Base-by-base conservation (phyloP, 331 rosid genomes). In the Saraca asoca region DNA sequence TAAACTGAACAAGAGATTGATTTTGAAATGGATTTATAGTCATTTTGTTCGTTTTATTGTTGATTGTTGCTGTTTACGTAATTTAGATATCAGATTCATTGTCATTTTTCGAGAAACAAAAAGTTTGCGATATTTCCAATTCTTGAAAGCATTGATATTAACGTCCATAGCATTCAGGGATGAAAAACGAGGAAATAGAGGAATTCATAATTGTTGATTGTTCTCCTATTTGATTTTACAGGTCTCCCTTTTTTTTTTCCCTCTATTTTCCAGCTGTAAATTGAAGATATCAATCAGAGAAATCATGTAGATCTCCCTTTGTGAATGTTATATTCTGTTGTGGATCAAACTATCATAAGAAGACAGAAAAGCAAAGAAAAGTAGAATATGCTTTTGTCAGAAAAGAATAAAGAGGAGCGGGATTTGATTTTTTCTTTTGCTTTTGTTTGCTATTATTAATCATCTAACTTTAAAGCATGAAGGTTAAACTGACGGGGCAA, bases 231-330 rank as follows among this genome's bases (percentile, higher is more conserved):
- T 44, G n/a, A 44, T 44, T 2, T 44, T 44, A 44, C 11, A 13
- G 12, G 5, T 12, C 1, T 44, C 5, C 11, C n/a, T n/a, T n/a
- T 2, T 44, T 9, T 44, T 5, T 44, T 44, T 44, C 11, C 2
- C 6, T 44, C 10, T 12, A 2, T 7, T 39, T 39, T 4, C 11
- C 8, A 39, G 11, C 43, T 39, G 8, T 39, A 39, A 2, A 39
- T 39, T 64, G 57, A 34, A 11, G 18, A 34, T 10, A 49, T 58
- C 24, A 5, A 58, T 49, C 10, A 16, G 70, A 64, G 48, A 49
- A 46, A 34, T 10, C 12, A 20, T 3, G 19, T 7, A 15, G 58
- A 42, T 50, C 59, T 11, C 39, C 7, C 11, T 4, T 19, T 33
- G 7, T 43, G 37, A 51, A 18, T 55, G 39, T 11, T 55, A 5